phyloP scores from a whole-genome alignment of 768 basidiomycete genomes.

The Leccinum disarticulatum region DNA sequence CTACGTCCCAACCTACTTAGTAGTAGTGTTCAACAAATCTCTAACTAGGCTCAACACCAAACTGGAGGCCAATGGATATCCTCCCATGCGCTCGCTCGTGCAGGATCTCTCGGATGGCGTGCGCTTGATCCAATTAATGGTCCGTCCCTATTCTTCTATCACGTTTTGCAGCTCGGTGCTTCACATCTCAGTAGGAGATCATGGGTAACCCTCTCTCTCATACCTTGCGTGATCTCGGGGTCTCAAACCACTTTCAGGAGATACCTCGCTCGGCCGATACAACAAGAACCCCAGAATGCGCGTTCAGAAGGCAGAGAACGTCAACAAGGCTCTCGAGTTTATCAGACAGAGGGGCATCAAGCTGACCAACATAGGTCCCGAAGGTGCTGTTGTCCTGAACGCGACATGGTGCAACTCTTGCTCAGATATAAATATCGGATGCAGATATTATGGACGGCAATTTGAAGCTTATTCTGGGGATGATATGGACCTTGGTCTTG shows the following conservation, averaged over 20 bases:
- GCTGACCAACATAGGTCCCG: slow-evolving; percentile 95
- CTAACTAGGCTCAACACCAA: slow-evolving; percentile 92
- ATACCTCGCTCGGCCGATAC: slow-evolving; percentile 91
- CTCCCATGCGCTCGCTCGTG: slow-evolving; percentile 86
- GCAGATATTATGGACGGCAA: slow-evolving; percentile 99
- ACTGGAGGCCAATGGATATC: slow-evolving; percentile 80
- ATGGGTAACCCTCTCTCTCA: slow-evolving; percentile 62
- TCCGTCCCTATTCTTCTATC: slow-evolving; percentile 32
- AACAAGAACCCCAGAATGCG: slow-evolving; percentile 88
- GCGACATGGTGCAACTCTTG: not conserved
- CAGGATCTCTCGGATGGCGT: slow-evolving; percentile 94
- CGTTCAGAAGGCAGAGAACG: slow-evolving; percentile 97
- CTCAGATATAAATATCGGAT: slow-evolving; percentile 4
- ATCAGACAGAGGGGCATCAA: slow-evolving; percentile 93
- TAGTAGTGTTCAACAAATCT: not conserved
- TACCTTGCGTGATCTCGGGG: slow-evolving; percentile 4
- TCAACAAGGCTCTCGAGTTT: slow-evolving; percentile 94
- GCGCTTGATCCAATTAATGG: slow-evolving; percentile 93
- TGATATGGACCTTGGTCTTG: slow-evolving; percentile 98
- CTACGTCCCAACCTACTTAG: not conserved
- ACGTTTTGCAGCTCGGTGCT: not conserved
- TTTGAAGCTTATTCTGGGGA: slow-evolving; percentile 94
- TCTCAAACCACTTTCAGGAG: slow-evolving; percentile 48
- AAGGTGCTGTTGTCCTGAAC: slow-evolving; percentile 51
- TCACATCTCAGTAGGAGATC: slow-evolving; percentile 68